These are phyloP conservation scores for Ganoderma lucidum DNA, from an alignment of 1,284 basidiomycete species.

Conservation along the genomic window DNA sequence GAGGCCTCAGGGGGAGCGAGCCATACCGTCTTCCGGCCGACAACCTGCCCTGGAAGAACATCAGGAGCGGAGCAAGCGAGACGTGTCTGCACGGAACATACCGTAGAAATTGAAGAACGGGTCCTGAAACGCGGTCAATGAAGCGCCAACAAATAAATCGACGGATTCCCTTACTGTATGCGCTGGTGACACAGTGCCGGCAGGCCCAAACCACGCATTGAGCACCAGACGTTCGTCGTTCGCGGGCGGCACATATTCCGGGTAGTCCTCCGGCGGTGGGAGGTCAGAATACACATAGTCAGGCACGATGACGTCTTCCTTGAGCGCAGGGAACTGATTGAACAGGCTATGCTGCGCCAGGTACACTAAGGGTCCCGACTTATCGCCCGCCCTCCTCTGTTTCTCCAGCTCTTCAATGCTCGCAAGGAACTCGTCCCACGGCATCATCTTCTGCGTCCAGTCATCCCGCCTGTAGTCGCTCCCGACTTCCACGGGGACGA, in stretches of 20 bases:
- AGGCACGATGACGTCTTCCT: constrained; percentile 79
- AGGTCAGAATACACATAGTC: constrained; percentile 87
- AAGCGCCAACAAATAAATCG: not conserved
- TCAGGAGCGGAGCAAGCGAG: not conserved
- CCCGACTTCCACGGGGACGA: constrained; percentile 93
- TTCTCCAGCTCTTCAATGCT: constrained; percentile 44
- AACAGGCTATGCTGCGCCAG: constrained; percentile 92
- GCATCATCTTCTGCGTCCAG: constrained; percentile 87
- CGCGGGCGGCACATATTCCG: constrained; percentile 68
- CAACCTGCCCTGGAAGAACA: constrained; percentile 75
- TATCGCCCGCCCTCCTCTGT: constrained; percentile 19
- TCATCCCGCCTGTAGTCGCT: constrained; percentile 80
- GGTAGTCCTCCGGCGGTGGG: constrained; percentile 52
- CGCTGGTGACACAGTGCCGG: constrained; percentile 82
- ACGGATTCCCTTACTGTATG: constrained; percentile 75
- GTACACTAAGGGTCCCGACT: constrained; percentile 62
- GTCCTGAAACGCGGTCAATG: constrained; percentile 62
- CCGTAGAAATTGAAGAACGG: constrained; percentile 94
- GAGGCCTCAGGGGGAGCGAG: constrained; percentile 77
- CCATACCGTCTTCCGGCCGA: constrained; percentile 93
- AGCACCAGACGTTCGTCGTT: constrained; percentile 77
- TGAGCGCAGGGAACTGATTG: constrained; percentile 83
- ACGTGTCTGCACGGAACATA: constrained; percentile 43
- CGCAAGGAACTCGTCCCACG: constrained; percentile 81
- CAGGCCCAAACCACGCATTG: constrained; percentile 92